Base-by-base conservation (phyloP, 305 asterid species). In the Fraxinus baroniana region DNA sequence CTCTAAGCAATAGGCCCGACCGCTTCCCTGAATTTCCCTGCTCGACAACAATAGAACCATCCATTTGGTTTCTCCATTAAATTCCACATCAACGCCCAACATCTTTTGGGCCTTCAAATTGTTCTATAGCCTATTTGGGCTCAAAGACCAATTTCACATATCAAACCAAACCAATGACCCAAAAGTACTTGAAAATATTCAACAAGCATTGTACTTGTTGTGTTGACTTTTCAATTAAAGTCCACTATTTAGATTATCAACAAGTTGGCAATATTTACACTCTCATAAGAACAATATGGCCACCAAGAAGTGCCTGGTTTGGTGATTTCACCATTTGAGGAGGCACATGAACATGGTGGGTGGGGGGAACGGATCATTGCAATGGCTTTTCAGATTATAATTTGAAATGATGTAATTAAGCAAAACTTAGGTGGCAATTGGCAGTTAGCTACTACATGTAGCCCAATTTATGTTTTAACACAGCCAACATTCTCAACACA, bases 11-110 rank as follows among this genome's bases (percentile, higher is more conserved):
- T 2, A 12, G 90, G 87, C 76, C 66, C 84, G 87, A 89, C 91
- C 4, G 95, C 98, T 78, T 91, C 93, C 15, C 83, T 74, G 64
- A 94, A 89, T 79, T 90, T 88, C 13, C 98, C 98, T 5, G 89
- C 91, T 83, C 98, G 89, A 55, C 95, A 90, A 81, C 95, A 90
- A 81, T 74, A 92, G 93, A 84, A 91, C 97, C 70, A 94, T 81
- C 94, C 17, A 44, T 44, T 44, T 44, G 60, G 55, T n/a, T 3
- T 44, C 55, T 44, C n/a, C 55, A 44, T 44, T 44, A 44, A 44
- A 44, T 44, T 13, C 55, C 55, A 44, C n/a, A 12, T 44, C 55
- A 44, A 44, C 1, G 5, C n/a, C 55, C 55, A 44, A 46, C 57
- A 15, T 46, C 57, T 46, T 46, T 46, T 46, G 57, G 57, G 57